Conservation (phyloP, 257 asterid species). For the Paulownia fortunei region DNA sequence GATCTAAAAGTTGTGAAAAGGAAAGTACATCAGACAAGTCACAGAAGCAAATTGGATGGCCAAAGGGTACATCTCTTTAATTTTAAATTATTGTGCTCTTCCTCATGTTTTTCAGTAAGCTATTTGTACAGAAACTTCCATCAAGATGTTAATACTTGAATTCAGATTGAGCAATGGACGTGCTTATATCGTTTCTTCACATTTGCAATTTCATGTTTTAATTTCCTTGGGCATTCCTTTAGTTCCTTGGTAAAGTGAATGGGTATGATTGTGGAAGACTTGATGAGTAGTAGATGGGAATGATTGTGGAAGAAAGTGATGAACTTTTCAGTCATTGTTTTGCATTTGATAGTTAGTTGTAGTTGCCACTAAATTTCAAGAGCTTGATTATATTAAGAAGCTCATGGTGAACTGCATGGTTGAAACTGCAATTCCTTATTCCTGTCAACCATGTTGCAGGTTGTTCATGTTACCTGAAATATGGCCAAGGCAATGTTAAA, state of each 20-base stretch:
- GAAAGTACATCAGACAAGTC: constrained; percentile 30
- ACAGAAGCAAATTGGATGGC: constrained; percentile 33
- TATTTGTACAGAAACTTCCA: neutral
- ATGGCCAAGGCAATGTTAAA: neutral
- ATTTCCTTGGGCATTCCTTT: neutral
- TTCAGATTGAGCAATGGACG: neutral
- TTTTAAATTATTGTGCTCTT: neutral
- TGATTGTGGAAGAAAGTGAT: neutral
- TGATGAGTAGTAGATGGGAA: too few species aligned
- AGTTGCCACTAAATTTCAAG: neutral
- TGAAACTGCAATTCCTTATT: neutral
- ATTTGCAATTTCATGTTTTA: neutral
- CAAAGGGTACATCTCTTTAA: constrained; percentile 33
- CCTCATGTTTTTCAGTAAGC: neutral
- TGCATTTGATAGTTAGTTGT: neutral
- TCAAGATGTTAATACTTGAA: neutral
- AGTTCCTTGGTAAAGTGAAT: neutral
- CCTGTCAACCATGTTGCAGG: neutral
- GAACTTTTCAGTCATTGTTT: neutral
- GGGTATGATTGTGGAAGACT: too few species aligned
- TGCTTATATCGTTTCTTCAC: neutral
- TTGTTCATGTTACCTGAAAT: neutral
- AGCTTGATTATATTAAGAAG: neutral
- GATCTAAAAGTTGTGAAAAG: constrained; percentile 21
- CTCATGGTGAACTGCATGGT: neutral